Evolutionary conservation across 352 stramenopile genomes (phyloP).

Genomic region (Peronospora tabacina): DNA sequence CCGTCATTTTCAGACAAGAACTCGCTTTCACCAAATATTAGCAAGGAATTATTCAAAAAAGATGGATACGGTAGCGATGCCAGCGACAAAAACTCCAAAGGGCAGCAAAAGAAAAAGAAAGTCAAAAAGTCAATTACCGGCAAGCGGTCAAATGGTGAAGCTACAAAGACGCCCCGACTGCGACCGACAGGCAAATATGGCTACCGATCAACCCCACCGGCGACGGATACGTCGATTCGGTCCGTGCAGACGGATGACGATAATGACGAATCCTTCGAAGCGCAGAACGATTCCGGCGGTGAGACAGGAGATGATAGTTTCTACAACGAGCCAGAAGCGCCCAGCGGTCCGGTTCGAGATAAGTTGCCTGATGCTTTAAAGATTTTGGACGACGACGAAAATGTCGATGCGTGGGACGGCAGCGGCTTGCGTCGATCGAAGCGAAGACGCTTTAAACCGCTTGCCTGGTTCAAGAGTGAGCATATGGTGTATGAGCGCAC

Average conservation of each 20-base stretch:
- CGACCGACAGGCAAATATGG: slow-evolving; percentile 35
- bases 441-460: slow-evolving; percentile 67
- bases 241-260: slow-evolving; percentile 45
- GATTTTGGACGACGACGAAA: slow-evolving; percentile 26
- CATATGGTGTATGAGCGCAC: slow-evolving; percentile 81
- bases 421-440: slow-evolving; percentile 64
- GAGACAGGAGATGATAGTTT: slow-evolving; percentile 55
- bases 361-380: slow-evolving; percentile 41
- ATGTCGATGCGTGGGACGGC: slow-evolving; percentile 29
- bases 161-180: slow-evolving; percentile 23
- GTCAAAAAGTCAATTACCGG: slow-evolving; percentile 19
- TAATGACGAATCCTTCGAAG: slow-evolving; percentile 52
- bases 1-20: slow-evolving; percentile 46
- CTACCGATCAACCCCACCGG: slow-evolving; percentile 41
- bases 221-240: slow-evolving; percentile 37
- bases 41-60: slow-evolving; percentile 49
- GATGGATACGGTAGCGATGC: slow-evolving; percentile 25
- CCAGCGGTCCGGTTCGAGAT: slow-evolving; percentile 34
- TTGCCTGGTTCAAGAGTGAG: slow-evolving; percentile 86
- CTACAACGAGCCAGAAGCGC: slow-evolving; percentile 28
- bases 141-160: slow-evolving; percentile 13
- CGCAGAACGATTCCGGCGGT: slow-evolving; percentile 34
- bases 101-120: slow-evolving; percentile 32
- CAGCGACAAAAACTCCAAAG: slow-evolving; percentile 19
- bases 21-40: slow-evolving; percentile 45